Evolutionary conservation across 371 early-diverging fungal species (phyloP).

Genomic region (Dinochytrium kinnereticum): DNA sequence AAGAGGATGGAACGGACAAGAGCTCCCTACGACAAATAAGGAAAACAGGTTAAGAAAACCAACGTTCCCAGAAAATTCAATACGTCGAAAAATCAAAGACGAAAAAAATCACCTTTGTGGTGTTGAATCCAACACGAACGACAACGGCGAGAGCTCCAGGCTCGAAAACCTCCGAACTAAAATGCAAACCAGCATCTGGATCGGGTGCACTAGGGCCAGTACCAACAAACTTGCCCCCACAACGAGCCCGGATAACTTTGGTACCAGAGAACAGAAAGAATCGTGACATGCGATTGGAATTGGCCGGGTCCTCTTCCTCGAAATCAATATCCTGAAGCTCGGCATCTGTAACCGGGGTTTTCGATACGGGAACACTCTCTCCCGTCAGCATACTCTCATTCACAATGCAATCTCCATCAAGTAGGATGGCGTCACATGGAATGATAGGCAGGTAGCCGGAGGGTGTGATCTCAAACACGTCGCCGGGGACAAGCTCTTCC

Average conservation of each 20-base stretch:
- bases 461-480: constrained; percentile 79
- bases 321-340: constrained; percentile 76
- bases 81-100: too few relatives aligned
- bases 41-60: not conserved
- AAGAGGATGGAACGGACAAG: constrained; percentile 95
- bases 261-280: constrained; percentile 93
- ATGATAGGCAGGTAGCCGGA: constrained; percentile 55
- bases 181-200: constrained; percentile 19
- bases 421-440: constrained; percentile 94
- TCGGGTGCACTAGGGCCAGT: constrained; percentile 20
- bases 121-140: constrained; percentile 96
- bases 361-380: constrained; percentile 83
- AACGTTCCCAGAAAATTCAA: too few relatives aligned
- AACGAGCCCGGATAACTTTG: constrained; percentile 83
- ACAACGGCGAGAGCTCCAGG: constrained; percentile 48
- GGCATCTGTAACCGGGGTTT: constrained; percentile 72
- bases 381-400: constrained; percentile 99
- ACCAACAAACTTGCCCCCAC: constrained; percentile 26
- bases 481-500: constrained; percentile 94
- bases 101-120: constrained; percentile 83
- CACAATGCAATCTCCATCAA: constrained; percentile 97
- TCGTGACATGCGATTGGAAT: constrained; percentile 72
- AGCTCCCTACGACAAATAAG: constrained; percentile 29
- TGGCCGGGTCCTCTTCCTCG: constrained; percentile 63
- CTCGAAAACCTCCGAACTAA: not conserved